Conservation (phyloP, 2,329 filamentous ascomycete species). For the Colletotrichum chrysophilum region DNA sequence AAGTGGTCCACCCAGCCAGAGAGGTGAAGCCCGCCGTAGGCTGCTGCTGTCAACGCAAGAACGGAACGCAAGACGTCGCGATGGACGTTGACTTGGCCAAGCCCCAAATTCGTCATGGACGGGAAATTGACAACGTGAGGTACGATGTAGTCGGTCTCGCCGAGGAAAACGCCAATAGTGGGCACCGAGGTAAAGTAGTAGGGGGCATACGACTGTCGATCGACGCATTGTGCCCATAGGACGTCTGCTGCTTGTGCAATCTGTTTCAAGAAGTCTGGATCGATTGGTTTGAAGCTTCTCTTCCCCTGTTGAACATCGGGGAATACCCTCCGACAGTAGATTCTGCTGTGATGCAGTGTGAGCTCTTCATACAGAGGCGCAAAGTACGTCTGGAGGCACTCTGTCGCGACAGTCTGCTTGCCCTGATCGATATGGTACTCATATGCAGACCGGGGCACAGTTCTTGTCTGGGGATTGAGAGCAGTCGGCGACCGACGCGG, state of each 20-base stretch:
- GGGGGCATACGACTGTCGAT: background rate
- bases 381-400: slow-evolving; percentile 4
- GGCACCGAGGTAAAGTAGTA: slow-evolving; percentile 12
- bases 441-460: background rate
- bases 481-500: background rate
- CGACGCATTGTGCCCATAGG: background rate
- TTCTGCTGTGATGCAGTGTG: background rate
- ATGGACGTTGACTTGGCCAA: slow-evolving; percentile 16
- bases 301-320: background rate
- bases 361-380: background rate
- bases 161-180: slow-evolving; percentile 8
- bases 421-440: slow-evolving; percentile 12
- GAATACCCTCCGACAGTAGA: slow-evolving; percentile 10
- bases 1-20: slow-evolving; percentile 32
- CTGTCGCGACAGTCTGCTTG: slow-evolving; percentile 10
- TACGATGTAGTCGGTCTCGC: slow-evolving; percentile 14
- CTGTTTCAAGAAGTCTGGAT: background rate
- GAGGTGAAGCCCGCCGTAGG: slow-evolving; percentile 24
- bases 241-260: background rate
- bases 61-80: slow-evolving; percentile 15
- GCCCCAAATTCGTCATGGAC: slow-evolving; percentile 11
- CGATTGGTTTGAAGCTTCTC: background rate
- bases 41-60: slow-evolving; percentile 10
- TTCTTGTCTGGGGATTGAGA: background rate
- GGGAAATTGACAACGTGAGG: slow-evolving; percentile 6